Percentiles rank a stretch among this genome's conserved stretches.
These are phyloP conservation scores for Colletotrichum abscissum DNA, from an alignment of 2,329 filamentous ascomycete species.

Conservation along the genomic window DNA sequence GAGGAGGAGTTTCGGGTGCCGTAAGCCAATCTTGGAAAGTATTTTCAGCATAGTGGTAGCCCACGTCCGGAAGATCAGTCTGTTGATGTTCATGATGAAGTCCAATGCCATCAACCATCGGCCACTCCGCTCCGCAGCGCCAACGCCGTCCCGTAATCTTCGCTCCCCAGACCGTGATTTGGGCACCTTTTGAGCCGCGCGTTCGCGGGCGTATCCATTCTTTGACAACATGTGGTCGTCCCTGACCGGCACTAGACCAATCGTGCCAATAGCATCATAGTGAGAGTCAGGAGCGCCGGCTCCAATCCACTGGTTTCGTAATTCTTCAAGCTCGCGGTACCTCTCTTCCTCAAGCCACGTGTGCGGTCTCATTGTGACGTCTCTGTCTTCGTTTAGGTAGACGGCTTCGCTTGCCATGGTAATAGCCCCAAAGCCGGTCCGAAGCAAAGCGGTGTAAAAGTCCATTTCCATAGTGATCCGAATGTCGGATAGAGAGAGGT, in stretches of 20 bases:
- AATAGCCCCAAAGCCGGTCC: conserved; percentile 87
- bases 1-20: conserved; percentile 72
- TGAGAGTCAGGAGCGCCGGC: conserved; percentile 58
- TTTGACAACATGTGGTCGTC: conserved; percentile 54
- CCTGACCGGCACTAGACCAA: conserved; percentile 66
- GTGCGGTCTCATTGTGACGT: conserved; percentile 77
- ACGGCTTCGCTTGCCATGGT: conserved; percentile 96
- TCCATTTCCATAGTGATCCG: conserved; percentile 89
- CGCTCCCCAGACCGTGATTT: conserved; percentile 59
- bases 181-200: conserved; percentile 69
- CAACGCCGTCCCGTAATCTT: conserved; percentile 73
- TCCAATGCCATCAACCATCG: conserved; percentile 82
- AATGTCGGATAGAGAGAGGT: conserved; percentile 84
- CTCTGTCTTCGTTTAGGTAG: conserved; percentile 89
- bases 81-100: conserved; percentile 80
- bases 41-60: conserved; percentile 65
- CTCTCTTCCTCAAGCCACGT: conserved; percentile 96
- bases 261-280: conserved; percentile 64
- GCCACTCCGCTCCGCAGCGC: conserved; percentile 80
- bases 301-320: conserved; percentile 63
- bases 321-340: conserved; percentile 77
- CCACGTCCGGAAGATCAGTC: conserved; percentile 69
- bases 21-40: conserved; percentile 70
- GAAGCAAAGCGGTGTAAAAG: conserved; percentile 91
- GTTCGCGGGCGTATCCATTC: conserved; percentile 77